phyloP scores from a whole-genome alignment of 768 basidiomycete species.

The Rhodotorula graminis region DNA sequence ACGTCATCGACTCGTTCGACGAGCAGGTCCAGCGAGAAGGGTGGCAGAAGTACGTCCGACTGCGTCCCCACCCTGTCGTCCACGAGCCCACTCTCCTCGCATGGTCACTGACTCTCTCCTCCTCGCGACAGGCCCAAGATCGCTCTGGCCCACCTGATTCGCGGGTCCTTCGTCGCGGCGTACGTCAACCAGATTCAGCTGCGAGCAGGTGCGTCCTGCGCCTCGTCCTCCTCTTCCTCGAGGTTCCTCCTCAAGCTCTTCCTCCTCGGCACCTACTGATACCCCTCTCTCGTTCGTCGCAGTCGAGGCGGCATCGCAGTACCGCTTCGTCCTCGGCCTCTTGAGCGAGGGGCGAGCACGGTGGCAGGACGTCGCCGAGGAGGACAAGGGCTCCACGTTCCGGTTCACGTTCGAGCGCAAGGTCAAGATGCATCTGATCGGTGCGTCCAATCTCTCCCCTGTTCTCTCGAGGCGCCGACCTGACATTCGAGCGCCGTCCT shows the following conservation, averaged over 20 bases:
- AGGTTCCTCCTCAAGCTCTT: not conserved
- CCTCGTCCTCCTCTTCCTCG: not conserved
- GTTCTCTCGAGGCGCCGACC: not conserved
- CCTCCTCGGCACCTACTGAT: too few species aligned
- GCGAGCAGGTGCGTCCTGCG: not conserved
- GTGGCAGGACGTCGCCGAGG: constrained; percentile 13
- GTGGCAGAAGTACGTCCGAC: constrained; percentile 11
- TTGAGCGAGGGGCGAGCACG: constrained; percentile 5
- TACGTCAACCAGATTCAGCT: constrained; percentile 19
- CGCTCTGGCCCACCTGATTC: constrained; percentile 13
- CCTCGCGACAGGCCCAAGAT: not conserved
- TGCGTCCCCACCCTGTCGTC: too few species aligned
- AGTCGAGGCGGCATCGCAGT: constrained; percentile 19
- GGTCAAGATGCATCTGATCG: constrained; percentile 19
- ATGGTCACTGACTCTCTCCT: too few species aligned
- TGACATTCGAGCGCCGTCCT: too few species aligned
- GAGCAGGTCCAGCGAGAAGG: constrained; percentile 3
- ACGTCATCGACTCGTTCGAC: constrained; percentile 3
- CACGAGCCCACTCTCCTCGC: too few species aligned
- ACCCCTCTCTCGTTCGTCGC: not conserved
- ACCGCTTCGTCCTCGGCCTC: constrained; percentile 14
- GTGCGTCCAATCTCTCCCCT: not conserved
- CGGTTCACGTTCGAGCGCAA: constrained; percentile 28
- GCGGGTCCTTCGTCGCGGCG: constrained; percentile 13
- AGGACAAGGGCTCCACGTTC: constrained; percentile 15